Conservation (phyloP, 2,329 filamentous ascomycete genomes). For the Hortaea sp. region DNA sequence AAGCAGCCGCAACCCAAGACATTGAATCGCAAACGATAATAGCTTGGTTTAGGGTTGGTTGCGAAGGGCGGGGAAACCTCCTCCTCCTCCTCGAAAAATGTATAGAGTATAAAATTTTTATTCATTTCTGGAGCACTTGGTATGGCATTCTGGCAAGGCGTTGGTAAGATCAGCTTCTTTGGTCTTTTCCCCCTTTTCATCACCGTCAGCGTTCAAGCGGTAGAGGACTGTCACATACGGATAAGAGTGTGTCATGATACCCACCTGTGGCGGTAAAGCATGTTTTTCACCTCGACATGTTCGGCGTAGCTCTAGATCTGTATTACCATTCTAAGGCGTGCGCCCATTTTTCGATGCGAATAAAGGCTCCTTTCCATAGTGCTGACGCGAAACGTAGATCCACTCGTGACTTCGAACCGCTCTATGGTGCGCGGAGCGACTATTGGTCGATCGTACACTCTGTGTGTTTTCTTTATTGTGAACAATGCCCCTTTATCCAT, state of each 20-base stretch:
- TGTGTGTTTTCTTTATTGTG: not conserved
- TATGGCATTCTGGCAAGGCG: constrained; percentile 1
- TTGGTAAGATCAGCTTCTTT: not conserved
- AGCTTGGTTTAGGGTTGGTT: not conserved
- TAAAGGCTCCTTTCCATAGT: too few species aligned
- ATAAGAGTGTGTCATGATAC: constrained; percentile 22
- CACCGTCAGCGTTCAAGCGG: constrained; percentile 5
- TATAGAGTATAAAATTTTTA: not conserved
- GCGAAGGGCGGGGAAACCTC: not conserved
- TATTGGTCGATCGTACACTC: not conserved
- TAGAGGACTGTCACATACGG: constrained; percentile 19
- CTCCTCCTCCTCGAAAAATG: not conserved
- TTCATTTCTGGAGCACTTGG: not conserved
- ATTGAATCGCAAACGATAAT: constrained; percentile 15
- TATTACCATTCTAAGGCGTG: not conserved
- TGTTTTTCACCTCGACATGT: not conserved
- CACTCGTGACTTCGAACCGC: too few species aligned
- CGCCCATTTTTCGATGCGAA: too few species aligned
- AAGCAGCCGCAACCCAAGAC: constrained; percentile 9
- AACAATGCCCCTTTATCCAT: not conserved
- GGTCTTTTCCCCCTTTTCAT: too few species aligned
- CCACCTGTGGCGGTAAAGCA: not conserved
- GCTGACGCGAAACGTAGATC: too few species aligned
- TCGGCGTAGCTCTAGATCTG: not conserved
- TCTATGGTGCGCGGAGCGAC: not conserved